Evolutionary conservation across 1,284 basidiomycete genomes (phyloP), one percentile per base, ranked within the genome.

Genomic region (Fomitopsis palustris): DNA sequence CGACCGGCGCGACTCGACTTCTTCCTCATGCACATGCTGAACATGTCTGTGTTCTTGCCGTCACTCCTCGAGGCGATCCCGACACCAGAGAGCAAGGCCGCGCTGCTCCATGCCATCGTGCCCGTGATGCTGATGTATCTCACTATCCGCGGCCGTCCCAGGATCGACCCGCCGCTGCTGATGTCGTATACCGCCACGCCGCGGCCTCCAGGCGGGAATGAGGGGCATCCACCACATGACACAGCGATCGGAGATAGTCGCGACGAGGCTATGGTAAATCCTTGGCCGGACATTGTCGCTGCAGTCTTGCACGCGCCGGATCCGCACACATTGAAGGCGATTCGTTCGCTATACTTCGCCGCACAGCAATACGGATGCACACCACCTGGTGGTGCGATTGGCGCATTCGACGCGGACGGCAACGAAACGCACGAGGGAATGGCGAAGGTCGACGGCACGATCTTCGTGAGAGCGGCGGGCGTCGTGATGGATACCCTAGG

Each of bases 11-110:
- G 85, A 12, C 72, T 88, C 33, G 87, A 89, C 69, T 90, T 90
- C 75, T 87, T 88, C 80, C 72, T 90, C 63, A 86, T 88, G 86
- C 88, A 90, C 70, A 62, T 84, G 27, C 75, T 89, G 54, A 89
- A 83, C 4, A 82, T 82, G 16, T 80, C 84, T 4, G 67, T 88
- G 21, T 88, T 89, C 75, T 63, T 90, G 14, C 80, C 80, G 14
- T 76, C 82, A 0, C 73, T 83, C 57, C 64, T 85, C 19, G 56
- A 60, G 2, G 68, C 72, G 4, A 65, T 85, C 29, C 69, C 73
- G 52, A 75, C 70, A 27, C 64, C 65, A 16, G 69, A 69, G 41
- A 73, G 74, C 51, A 81, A 81, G 62, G 78, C 78, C 12, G 71
- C 73, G 25, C 67, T 90, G 6, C 72, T 90, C 17, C 74, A 78